Conservation (phyloP, 2,329 filamentous ascomycete species). For the Aspergillus fumigatus region DNA sequence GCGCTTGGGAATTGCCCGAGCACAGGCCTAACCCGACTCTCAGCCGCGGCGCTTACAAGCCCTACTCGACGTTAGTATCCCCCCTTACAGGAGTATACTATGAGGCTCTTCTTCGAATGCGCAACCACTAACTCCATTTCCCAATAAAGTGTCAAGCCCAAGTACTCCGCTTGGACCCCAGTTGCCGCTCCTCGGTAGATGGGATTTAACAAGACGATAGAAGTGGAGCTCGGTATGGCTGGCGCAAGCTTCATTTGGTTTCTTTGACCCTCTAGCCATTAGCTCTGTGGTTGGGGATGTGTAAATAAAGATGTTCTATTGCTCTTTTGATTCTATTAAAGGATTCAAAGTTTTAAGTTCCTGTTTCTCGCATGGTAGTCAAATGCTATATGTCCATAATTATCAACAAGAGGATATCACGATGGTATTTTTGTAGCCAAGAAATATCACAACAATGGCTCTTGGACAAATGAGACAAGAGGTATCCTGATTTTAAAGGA, state of each 20-base stretch:
- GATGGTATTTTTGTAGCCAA: slow-evolving; percentile 24
- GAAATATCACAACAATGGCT: slow-evolving; percentile 8
- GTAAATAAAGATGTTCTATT: slow-evolving; percentile 35
- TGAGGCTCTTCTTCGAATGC: background rate
- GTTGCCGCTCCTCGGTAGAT: slow-evolving; percentile 34
- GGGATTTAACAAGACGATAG: slow-evolving; percentile 4
- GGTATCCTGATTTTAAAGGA: slow-evolving; percentile 42
- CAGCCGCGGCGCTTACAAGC: slow-evolving; percentile 76
- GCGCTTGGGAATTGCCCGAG: slow-evolving; percentile 71
- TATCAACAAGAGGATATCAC: slow-evolving; percentile 16
- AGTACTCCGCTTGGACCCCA: slow-evolving; percentile 33
- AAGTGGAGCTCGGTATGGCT: background rate
- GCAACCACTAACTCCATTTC: slow-evolving; percentile 7
- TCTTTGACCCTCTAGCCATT: slow-evolving; percentile 4
- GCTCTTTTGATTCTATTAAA: slow-evolving; percentile 15
- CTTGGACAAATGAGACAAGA: background rate
- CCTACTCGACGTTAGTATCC: slow-evolving; percentile 83
- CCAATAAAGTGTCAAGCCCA: slow-evolving; percentile 25
- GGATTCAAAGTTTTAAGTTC: background rate
- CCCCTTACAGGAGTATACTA: background rate
- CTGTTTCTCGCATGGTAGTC: background rate
- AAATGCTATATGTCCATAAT: slow-evolving; percentile 2
- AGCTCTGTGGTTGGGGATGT: slow-evolving; percentile 18
- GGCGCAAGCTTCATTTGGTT: slow-evolving; percentile 1
- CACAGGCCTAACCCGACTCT: slow-evolving; percentile 72